These are phyloP conservation scores for Anisodus tanguticus DNA, from an alignment of 257 asterid genomes.

Conservation along the genomic window DNA sequence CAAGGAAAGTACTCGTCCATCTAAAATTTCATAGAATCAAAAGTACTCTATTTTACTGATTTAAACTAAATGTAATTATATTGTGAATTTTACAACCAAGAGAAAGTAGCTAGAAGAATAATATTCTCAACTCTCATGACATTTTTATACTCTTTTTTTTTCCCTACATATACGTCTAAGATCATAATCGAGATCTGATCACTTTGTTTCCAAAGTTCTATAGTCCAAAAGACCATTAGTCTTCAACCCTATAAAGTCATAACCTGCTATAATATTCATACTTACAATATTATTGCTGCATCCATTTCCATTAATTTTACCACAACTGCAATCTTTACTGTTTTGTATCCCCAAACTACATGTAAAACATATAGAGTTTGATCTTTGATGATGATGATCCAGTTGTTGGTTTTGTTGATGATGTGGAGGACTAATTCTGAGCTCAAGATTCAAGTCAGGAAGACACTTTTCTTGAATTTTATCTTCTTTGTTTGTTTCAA, in stretches of 20 bases:
- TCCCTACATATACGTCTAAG: conserved; percentile 16
- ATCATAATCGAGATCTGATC: conserved; percentile 28
- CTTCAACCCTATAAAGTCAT: conserved; percentile 70
- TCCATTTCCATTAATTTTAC: conserved; percentile 25
- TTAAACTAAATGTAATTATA: conserved; percentile 30
- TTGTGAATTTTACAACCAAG: conserved; percentile 39
- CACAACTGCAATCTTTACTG: conserved; percentile 67
- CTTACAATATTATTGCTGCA: conserved; percentile 20
- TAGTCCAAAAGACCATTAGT: conserved; percentile 64
- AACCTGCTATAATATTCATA: conserved; percentile 45
- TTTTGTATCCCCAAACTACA: conserved; percentile 72
- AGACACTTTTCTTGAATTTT: conserved; percentile 47
- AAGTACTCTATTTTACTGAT: not conserved
- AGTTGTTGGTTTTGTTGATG: conserved; percentile 40
- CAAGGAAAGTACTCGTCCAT: not conserved
- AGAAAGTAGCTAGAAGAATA: conserved; percentile 36
- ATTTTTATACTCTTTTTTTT: conserved; percentile 2
- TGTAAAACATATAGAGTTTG: conserved; percentile 50
- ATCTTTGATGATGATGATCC: not conserved
- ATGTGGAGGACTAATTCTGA: conserved; percentile 78
- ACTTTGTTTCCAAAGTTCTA: conserved; percentile 58
- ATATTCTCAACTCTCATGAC: conserved; percentile 33
- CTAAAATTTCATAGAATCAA: not conserved
- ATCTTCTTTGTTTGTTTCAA: not conserved
- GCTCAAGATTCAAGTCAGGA: conserved; percentile 89